A percentile compares a stretch with the other conserved stretches of the same genome.
These are phyloP conservation scores for Talaromyces borbonicus DNA, from an alignment of 495 filamentous ascomycete species.

Conservation along the genomic window DNA sequence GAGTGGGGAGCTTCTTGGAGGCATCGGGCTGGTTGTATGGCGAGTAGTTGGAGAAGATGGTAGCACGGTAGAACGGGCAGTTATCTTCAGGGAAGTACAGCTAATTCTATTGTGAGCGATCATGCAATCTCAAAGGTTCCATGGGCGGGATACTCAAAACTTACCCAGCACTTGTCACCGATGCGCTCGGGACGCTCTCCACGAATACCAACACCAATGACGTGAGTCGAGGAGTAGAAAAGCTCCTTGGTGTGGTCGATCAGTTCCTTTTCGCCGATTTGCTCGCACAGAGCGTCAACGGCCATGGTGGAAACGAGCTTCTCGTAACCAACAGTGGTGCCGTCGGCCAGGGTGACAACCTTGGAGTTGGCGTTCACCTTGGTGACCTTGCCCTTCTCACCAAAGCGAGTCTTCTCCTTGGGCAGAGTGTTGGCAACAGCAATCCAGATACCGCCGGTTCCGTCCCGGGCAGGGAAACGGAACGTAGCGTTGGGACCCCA, in stretches of 20 bases:
- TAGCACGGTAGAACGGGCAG: constrained; percentile 99
- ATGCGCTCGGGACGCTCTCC: constrained; percentile 90
- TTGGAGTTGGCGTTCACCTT: constrained; percentile 80
- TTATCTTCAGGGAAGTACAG: constrained; percentile 99
- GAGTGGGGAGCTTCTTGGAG: constrained; percentile 75
- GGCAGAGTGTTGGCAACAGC: constrained; percentile 91
- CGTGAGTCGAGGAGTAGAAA: constrained; percentile 95
- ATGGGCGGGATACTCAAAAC: constrained; percentile 14
- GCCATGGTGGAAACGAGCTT: constrained; percentile 96
- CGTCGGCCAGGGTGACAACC: constrained; percentile 70
- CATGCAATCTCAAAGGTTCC: background rate
- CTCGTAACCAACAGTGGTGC: constrained; percentile 82
- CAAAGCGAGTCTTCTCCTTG: constrained; percentile 82
- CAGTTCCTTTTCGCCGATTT: constrained; percentile 79
- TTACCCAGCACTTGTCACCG: constrained; percentile 97
- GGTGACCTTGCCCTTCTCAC: constrained; percentile 70
- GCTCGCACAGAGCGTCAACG: constrained; percentile 79
- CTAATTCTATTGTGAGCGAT: constrained; percentile 23
- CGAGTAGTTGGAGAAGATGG: constrained; percentile 99
- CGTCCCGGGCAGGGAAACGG: constrained; percentile 91
- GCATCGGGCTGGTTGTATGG: constrained; percentile 89
- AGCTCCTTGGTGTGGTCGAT: constrained; percentile 78
- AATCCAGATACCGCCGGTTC: constrained; percentile 98
- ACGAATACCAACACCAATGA: constrained; percentile 92
- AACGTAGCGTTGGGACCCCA: constrained; percentile 99